Conservation (phyloP, 1,284 basidiomycete genomes). For the Sutorius eximius region DNA sequence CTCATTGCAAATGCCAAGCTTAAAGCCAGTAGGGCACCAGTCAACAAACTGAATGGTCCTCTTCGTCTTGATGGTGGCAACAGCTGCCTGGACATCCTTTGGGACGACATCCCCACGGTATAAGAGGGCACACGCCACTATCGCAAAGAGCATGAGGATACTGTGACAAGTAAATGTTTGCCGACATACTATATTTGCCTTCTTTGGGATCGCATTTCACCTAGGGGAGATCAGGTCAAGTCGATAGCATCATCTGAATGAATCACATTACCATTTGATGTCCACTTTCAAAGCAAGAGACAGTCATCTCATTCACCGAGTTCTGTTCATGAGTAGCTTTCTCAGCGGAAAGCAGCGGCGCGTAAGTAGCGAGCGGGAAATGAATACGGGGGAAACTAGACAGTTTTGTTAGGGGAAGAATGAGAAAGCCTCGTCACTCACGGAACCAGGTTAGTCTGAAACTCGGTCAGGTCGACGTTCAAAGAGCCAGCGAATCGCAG, state of each 20-base stretch:
- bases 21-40: constrained; percentile 98
- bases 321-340: constrained; percentile 96
- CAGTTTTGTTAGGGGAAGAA: constrained; percentile 6
- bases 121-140: constrained; percentile 85
- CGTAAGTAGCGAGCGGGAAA: constrained; percentile 96
- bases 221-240: constrained; percentile 31
- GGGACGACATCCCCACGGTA: constrained; percentile 98
- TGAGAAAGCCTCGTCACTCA: constrained; percentile 41
- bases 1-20: constrained; percentile 98
- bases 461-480: constrained; percentile 98
- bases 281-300: constrained; percentile 95
- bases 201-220: constrained; percentile 94
- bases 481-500: constrained; percentile 97
- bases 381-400: constrained; percentile 93
- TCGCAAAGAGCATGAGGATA: constrained; percentile 2
- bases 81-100: constrained; percentile 94
- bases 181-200: constrained; percentile 89
- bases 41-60: constrained; percentile 96
- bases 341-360: constrained; percentile 88
- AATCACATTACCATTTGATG: constrained; percentile 85
- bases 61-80: constrained; percentile 95
- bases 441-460: constrained; percentile 98
- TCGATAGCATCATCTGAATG: background rate
- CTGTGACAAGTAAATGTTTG: background rate
- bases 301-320: constrained; percentile 98